A percentile compares a stretch with the other conserved stretches of the same genome.
These are phyloP conservation scores for Termitomyces sp. DNA, from an alignment of 768 basidiomycete genomes.

Conservation along the genomic window DNA sequence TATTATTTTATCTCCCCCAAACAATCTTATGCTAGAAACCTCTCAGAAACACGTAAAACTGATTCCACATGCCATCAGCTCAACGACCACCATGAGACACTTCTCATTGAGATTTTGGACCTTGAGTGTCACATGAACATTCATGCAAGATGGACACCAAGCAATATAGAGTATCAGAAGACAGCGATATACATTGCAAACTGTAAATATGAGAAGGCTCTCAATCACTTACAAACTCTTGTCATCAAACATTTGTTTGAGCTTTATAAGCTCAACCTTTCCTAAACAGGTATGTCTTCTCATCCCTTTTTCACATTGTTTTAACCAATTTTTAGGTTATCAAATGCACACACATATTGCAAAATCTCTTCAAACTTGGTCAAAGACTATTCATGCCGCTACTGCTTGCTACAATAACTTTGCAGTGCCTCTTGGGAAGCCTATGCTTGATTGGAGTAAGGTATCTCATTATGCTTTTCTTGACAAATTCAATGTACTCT, in stretches of 20 bases:
- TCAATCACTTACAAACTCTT: slow-evolving; percentile 22
- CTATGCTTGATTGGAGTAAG: neutral
- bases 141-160: slow-evolving; percentile 20
- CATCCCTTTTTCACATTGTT: neutral
- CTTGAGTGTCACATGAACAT: slow-evolving; percentile 26
- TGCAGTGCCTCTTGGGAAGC: neutral
- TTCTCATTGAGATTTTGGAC: slow-evolving; percentile 16
- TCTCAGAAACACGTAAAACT: slow-evolving; percentile 17
- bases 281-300: slow-evolving; percentile 23
- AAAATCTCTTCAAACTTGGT: neutral
- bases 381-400: neutral
- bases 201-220: slow-evolving; percentile 22
- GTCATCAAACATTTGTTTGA: slow-evolving; percentile 30
- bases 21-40: slow-evolving; percentile 6
- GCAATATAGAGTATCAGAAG: slow-evolving; percentile 20
- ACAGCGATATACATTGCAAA: slow-evolving; percentile 9
- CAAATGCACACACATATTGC: neutral
- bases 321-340: neutral
- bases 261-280: slow-evolving; percentile 33
- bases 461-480: too few species aligned
- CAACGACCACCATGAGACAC: slow-evolving; percentile 13
- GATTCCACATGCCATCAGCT: slow-evolving; percentile 21
- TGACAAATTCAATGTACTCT: too few species aligned
- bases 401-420: neutral
- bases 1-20: slow-evolving; percentile 7